Conservation (phyloP, 345 rosid genomes). For the Eucalyptus marginata region DNA sequence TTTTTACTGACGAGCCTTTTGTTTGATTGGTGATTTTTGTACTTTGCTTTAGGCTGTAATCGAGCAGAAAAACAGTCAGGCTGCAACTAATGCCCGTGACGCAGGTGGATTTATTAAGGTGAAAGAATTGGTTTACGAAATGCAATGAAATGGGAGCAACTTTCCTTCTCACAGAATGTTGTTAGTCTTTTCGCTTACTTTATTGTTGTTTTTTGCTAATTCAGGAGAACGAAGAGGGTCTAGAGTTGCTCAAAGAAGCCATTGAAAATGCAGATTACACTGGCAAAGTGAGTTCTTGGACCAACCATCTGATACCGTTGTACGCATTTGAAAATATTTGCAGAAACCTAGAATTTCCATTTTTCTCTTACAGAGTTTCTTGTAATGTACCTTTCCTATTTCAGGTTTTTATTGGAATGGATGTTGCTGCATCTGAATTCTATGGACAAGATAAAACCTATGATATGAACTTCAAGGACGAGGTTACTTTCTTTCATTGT, state of each 20-base stretch:
- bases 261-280: slow-evolving; percentile 87
- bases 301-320: not conserved
- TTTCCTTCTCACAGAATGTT: not conserved
- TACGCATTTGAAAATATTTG: too few species aligned
- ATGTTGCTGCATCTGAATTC: slow-evolving; percentile 97
- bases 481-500: slow-evolving; percentile 17
- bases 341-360: not conserved
- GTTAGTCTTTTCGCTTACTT: not conserved
- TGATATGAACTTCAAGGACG: slow-evolving; percentile 81
- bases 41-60: slow-evolving; percentile 37
- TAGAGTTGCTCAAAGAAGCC: slow-evolving; percentile 82
- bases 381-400: not conserved
- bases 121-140: not conserved
- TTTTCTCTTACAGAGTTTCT: not conserved
- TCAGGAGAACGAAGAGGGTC: slow-evolving; percentile 95
- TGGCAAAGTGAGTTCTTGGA: slow-evolving; percentile 42
- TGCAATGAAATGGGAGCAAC: not conserved
- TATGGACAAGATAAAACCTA: slow-evolving; percentile 61
- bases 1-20: too few species aligned
- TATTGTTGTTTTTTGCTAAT: not conserved
- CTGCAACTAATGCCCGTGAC: slow-evolving; percentile 93
- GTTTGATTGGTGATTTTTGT: not conserved
- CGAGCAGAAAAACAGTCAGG: slow-evolving; percentile 90
- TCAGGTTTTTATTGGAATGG: slow-evolving; percentile 98
- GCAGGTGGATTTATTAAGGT: slow-evolving; percentile 97